Evolutionary conservation across 176 grass and related monocot species (phyloP).

Genomic region (Phyllostachys edulis): DNA sequence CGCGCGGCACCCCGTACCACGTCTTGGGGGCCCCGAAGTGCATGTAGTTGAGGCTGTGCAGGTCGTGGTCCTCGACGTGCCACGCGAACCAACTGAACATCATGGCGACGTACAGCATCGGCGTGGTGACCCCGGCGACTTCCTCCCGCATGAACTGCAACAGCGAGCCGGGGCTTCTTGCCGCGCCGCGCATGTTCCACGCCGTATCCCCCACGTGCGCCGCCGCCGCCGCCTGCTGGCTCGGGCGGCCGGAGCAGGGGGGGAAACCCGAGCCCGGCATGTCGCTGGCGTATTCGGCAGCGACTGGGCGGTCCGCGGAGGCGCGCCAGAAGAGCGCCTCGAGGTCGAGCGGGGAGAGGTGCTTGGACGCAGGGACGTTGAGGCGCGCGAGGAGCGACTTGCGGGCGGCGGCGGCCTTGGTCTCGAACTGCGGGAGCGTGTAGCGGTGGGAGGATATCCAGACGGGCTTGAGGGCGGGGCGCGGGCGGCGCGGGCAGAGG

Average conservation of each 20-base stretch:
- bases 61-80: conserved; percentile 94
- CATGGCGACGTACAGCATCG: conserved; percentile 84
- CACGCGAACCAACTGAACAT: conserved; percentile 98
- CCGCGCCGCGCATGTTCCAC: conserved; percentile 86
- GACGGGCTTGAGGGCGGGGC: conserved; percentile 59
- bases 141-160: conserved; percentile 77
- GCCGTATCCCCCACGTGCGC: conserved; percentile 71
- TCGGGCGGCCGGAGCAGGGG: not conserved
- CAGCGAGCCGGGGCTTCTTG: conserved; percentile 55
- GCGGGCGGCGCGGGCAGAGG: conserved; percentile 56
- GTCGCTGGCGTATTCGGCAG: conserved; percentile 83
- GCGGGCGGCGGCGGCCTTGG: conserved; percentile 42
- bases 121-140: conserved; percentile 78
- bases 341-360: conserved; percentile 63
- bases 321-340: conserved; percentile 91
- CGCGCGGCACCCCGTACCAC: conserved; percentile 90
- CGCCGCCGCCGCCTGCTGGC: not conserved
- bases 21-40: conserved; percentile 76
- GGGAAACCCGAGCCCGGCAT: conserved; percentile 78
- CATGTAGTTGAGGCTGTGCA: conserved; percentile 92
- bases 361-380: conserved; percentile 28
- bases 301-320: conserved; percentile 54
- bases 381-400: conserved; percentile 41
- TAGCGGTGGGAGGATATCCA: conserved; percentile 63
- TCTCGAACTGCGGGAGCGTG: conserved; percentile 82